A percentile compares a stretch with the other conserved stretches of the same genome.
Evolutionary conservation across 2,329 filamentous ascomycete genomes (phyloP).

Genomic region (Stenocarpella maydis): DNA sequence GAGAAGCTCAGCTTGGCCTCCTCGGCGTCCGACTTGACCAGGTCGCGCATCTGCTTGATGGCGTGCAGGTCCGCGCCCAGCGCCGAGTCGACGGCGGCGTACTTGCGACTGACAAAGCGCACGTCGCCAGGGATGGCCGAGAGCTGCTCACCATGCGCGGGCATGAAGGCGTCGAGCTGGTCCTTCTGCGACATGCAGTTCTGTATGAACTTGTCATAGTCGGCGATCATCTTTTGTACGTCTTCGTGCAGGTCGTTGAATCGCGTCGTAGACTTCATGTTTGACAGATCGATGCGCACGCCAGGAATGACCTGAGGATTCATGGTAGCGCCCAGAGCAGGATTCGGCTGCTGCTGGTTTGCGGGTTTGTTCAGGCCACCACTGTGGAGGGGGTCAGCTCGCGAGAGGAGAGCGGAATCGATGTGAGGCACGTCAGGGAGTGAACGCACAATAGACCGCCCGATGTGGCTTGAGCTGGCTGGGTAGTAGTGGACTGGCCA

Average conservation of each 20-base stretch:
- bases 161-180: constrained; percentile 75
- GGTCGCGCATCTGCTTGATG: constrained; percentile 51
- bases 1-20: constrained; percentile 54
- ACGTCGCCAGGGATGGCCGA: constrained; percentile 53
- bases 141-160: constrained; percentile 56
- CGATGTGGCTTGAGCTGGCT: constrained; percentile 32
- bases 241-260: constrained; percentile 89
- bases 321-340: constrained; percentile 48
- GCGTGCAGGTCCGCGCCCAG: constrained; percentile 51
- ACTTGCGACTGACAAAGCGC: constrained; percentile 54
- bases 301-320: constrained; percentile 70
- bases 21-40: constrained; percentile 52
- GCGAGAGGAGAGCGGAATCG: constrained; percentile 8
- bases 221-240: constrained; percentile 79
- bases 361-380: constrained; percentile 37
- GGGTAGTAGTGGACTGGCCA: constrained; percentile 33
- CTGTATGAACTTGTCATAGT: constrained; percentile 82
- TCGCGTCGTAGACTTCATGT: constrained; percentile 85
- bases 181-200: constrained; percentile 80
- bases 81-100: constrained; percentile 52
- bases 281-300: constrained; percentile 79
- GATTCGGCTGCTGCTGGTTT: constrained; percentile 37
- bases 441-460: constrained; percentile 41
- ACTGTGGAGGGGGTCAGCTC: neutral
- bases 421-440: neutral